Percentiles rank a stretch among this genome's conserved stretches.
Evolutionary conservation across 805 yeast genomes (phyloP).

Genomic region (Yarrowia sp.): DNA sequence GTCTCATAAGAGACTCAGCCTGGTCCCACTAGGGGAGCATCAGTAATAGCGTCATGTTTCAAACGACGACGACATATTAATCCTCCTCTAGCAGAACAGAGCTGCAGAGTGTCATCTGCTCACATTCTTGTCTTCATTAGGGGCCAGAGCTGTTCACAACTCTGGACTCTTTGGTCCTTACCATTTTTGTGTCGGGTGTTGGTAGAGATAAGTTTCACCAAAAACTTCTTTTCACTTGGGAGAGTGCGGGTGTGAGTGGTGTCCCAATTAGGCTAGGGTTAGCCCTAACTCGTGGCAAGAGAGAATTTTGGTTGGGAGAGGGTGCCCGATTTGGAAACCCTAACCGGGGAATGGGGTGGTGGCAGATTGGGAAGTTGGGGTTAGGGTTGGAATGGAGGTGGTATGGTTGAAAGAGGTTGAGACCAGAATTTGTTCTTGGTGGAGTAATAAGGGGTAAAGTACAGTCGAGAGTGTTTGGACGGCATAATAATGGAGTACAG

Average conservation of each 20-base stretch:
- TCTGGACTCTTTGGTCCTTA: constrained; percentile 32
- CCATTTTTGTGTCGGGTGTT: constrained; percentile 39
- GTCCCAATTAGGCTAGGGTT: constrained; percentile 39
- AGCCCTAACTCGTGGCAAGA: constrained; percentile 12
- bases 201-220: constrained; percentile 33
- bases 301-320: not conserved
- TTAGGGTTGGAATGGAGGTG: too few species aligned
- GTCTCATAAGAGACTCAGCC: constrained; percentile 44
- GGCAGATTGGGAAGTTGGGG: too few species aligned
- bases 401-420: too few species aligned
- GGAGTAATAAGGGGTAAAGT: too few species aligned
- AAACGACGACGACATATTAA: not conserved
- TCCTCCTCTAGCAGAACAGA: constrained; percentile 39
- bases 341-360: not conserved
- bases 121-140: constrained; percentile 1
- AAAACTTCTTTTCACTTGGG: constrained; percentile 27
- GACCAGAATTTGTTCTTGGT: too few species aligned
- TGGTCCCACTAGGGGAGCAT: constrained; percentile 38
- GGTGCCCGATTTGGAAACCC: not conserved
- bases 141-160: constrained; percentile 28
- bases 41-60: not conserved
- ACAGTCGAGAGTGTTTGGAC: too few species aligned
- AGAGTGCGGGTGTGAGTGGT: constrained; percentile 9
- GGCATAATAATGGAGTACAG: too few species aligned
- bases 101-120: constrained; percentile 36